Evolutionary conservation across 176 grass and related monocot genomes (phyloP).

Genomic region (Eremochloa ophiuroides): DNA sequence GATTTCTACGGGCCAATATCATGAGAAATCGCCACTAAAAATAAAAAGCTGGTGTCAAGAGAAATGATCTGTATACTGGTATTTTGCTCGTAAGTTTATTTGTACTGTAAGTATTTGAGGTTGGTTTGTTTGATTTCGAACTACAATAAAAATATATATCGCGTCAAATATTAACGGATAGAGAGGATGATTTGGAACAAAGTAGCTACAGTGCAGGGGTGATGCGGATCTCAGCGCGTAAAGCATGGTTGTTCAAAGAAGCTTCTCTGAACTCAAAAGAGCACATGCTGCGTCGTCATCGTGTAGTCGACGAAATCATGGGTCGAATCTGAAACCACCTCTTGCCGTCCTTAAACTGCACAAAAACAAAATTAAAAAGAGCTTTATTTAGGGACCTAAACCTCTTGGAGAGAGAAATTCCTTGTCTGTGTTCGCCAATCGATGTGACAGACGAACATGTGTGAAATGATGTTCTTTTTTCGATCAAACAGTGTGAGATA

Average conservation of each 20-base stretch:
- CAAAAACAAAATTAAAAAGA: not conserved
- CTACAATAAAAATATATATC: too few species aligned
- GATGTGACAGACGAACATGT: not conserved
- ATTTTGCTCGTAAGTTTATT: too few species aligned
- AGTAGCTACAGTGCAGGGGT: not conserved
- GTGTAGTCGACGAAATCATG: not conserved
- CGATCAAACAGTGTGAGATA: not conserved
- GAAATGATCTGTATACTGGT: too few species aligned
- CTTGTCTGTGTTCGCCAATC: not conserved
- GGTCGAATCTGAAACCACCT: not conserved
- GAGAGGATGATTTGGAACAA: not conserved
- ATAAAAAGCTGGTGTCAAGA: too few species aligned
- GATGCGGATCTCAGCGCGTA: not conserved
- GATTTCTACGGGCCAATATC: too few species aligned
- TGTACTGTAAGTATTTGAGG: too few species aligned
- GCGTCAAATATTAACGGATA: too few species aligned
- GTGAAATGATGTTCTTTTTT: not conserved
- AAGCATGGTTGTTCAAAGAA: not conserved
- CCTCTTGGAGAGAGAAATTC: not conserved
- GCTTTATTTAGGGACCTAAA: not conserved
- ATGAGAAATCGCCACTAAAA: too few species aligned
- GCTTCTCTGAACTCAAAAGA: not conserved
- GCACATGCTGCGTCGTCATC: not conserved
- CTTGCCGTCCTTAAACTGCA: constrained; percentile 1
- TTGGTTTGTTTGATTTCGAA: too few species aligned